Evolutionary conservation across 2,329 filamentous ascomycete genomes (phyloP), one percentile per base, ranked within the genome.

Genomic region (Aspergillus floridensis): DNA sequence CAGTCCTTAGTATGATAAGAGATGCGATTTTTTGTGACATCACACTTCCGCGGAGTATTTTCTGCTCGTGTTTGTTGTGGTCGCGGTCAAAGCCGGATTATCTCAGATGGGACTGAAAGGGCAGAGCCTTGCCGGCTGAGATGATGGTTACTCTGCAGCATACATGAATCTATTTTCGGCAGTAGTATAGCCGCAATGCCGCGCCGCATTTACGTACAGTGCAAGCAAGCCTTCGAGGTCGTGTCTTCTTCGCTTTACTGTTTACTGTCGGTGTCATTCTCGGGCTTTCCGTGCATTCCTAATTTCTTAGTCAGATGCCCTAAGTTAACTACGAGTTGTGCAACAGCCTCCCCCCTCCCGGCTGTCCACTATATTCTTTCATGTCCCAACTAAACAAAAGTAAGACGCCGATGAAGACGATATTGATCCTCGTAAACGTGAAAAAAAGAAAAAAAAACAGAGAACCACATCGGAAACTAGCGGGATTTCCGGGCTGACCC

Each of bases 91-190:
- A 44, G 49, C 49, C 38, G 49, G 38, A 55, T 48, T 46, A 50
- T 46, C 49, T 55, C 55, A 57, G 47, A 56, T 60, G 14, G 58
- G 22, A 4, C 4, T 22, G 31, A 32, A 16, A 35, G 56, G 47
- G 32, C 51, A 53, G 55, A 38, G 48, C 51, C 56, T 51, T 59
- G 58, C 59, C 50, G 53, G 46, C 31, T 55, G 41, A 22, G 26
- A 38, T 55, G 53, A 38, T 55, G 53, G 41, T 35, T 48, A 32
- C 29, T 47, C 53, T 54, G 58, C 58, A 24, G 48, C 21, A 26
- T 51, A 32, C 32, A 41, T 52, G 16, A 7, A 44, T 19, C 35
- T 22, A 51, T 19, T 31, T 31, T 56, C 47, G 46, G 32, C 16
- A 6, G 21, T 29, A 22, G 35, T 19, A 53, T 38, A 53, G 56